A percentile compares a stretch with the other conserved stretches of the same genome.
Conservation (phyloP, 257 asterid genomes). For the Salvia rosmarinus region DNA sequence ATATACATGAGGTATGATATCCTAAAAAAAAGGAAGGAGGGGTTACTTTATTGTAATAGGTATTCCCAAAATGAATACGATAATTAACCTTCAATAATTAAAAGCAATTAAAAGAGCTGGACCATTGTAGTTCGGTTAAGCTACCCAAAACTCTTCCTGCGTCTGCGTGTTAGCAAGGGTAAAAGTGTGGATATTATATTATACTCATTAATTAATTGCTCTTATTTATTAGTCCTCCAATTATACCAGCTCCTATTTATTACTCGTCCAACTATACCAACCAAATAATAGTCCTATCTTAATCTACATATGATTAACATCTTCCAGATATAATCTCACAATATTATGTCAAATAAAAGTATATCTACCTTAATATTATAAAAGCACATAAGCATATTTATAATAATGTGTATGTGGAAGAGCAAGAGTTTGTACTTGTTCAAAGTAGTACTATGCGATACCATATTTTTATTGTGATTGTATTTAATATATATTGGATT, state of each 20-base stretch:
- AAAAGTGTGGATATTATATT: not conserved
- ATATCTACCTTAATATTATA: not conserved
- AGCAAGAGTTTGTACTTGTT: too few relatives aligned
- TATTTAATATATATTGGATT: too few relatives aligned
- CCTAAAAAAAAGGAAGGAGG: not conserved
- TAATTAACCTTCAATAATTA: conserved; percentile 20
- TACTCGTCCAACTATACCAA: not conserved
- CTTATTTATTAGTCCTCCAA: not conserved
- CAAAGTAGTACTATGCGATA: too few relatives aligned
- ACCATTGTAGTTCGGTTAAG: conserved; percentile 17
- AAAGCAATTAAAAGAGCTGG: conserved; percentile 18
- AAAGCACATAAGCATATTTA: not conserved
- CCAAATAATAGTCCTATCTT: not conserved
- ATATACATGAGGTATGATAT: not conserved
- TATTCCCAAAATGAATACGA: not conserved
- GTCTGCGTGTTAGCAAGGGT: conserved; percentile 24
- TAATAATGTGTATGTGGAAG: too few relatives aligned
- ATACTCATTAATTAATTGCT: conserved; percentile 4
- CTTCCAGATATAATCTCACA: not conserved
- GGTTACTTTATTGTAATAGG: conserved; percentile 1
- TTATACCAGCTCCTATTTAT: too few relatives aligned
- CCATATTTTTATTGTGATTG: too few relatives aligned
- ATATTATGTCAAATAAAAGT: not conserved
- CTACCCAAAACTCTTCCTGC: conserved; percentile 17
- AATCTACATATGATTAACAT: not conserved